Evolutionary conservation across 164 flowering plant species (phyloP).

Genomic region (Chimonanthus salicifolius): DNA sequence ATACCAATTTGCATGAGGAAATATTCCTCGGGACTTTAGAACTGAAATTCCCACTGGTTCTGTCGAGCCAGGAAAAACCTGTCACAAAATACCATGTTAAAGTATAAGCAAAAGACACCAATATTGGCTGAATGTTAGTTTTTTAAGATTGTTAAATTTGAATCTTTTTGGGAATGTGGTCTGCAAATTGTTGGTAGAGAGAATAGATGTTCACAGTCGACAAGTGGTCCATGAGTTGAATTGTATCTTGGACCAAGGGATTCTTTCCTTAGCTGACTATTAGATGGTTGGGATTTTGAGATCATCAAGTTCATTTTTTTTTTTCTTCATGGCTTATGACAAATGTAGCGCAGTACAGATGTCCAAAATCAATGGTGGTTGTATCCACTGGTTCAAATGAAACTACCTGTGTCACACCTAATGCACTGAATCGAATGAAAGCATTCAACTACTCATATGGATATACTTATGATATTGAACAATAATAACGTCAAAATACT

Average conservation of each 20-base stretch:
- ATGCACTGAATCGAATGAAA: no score
- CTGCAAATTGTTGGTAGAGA: no score
- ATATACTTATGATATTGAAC: neutral
- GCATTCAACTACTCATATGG: neutral
- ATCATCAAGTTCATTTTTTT: no score
- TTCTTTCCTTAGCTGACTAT: no score
- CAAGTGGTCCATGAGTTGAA: no score
- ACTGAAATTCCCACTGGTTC: slow-evolving; percentile 22
- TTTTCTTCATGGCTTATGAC: no score
- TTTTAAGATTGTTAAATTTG: no score
- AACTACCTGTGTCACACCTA: no score
- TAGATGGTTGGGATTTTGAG: no score
- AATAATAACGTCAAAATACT: neutral
- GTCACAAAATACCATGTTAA: neutral
- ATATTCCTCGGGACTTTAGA: slow-evolving; percentile 19
- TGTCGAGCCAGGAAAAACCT: neutral
- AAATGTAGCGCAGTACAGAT: neutral
- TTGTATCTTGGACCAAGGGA: no score
- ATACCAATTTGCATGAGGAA: slow-evolving; percentile 25
- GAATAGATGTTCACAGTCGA: no score
- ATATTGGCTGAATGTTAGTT: neutral
- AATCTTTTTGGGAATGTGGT: no score
- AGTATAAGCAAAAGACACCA: neutral
- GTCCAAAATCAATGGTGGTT: neutral
- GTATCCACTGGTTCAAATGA: neutral